Evolutionary conservation across 1,284 basidiomycete genomes (phyloP), one percentile per base, ranked within the genome.

Genomic region (Mycena sp.): DNA sequence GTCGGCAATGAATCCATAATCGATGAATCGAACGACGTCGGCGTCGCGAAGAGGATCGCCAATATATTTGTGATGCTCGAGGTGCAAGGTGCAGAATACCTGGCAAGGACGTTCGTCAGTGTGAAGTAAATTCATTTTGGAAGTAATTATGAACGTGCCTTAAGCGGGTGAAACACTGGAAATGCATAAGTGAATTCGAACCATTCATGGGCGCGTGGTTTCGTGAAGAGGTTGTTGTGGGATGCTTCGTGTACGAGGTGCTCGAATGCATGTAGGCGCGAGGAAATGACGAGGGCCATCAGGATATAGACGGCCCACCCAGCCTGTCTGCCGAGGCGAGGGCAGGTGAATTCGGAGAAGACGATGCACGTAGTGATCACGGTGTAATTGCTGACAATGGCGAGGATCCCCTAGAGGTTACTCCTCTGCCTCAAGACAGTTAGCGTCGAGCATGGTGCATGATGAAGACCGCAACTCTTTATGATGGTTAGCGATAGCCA

Each of bases 61-160:
- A 16, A 57, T 32, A n/a, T 57, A 49, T n/a, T 49, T 40, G 37
- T 57, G 55, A 38, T 57, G 55, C 19, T 57, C 55, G 35, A 57
- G 19, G 16, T 49, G 55, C 12, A 49, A 17, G 14, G 55, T 57
- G 45, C 45, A 45, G 44, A 57, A 57, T 3, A 57, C 53, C 53
- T 56, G 30, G 40, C 6, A 23, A 30, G n/a, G n/a, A n/a, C n/a
- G n/a, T n/a, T n/a, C n/a, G n/a, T n/a, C n/a, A 26, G n/a, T 43
- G 40, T 21, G 28, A 28, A 11, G 21, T 6, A 23, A 35, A 38
- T 41, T 14, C 7, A 53, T 41, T 43, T 17, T 19, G 11, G n/a
- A 21, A n/a, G 16, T 9, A 23, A n/a, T 16, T 49, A 11, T 5
- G 25, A 21, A 49, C 46, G n/a, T 32, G 19, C 46, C 49, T 51